Evolutionary conservation across 345 rosid genomes (phyloP).

Genomic region (Populus davidiana): DNA sequence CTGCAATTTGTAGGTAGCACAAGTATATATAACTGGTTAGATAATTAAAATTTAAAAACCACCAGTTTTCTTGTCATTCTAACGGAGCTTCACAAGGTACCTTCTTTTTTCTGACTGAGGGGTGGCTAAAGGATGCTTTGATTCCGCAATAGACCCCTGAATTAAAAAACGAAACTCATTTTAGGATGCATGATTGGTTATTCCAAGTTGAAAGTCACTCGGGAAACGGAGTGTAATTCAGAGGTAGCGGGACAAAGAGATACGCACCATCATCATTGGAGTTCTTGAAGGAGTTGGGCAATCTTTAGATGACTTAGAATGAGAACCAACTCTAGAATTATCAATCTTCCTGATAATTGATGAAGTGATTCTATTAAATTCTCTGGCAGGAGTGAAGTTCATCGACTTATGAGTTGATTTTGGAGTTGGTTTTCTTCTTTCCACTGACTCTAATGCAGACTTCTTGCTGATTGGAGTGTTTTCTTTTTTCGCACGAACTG

Average conservation of each 20-base stretch:
- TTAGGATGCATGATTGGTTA: conserved; percentile 4
- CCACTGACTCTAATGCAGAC: conserved; percentile 18
- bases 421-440: conserved; percentile 49
- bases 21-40: neutral
- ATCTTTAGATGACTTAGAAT: conserved; percentile 49
- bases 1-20: conserved; percentile 35
- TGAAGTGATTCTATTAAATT: conserved; percentile 54
- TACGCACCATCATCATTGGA: conserved; percentile 46
- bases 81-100: conserved; percentile 20
- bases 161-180: conserved; percentile 13
- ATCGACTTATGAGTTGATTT: conserved; percentile 48
- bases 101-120: conserved; percentile 57
- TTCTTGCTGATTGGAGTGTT: conserved; percentile 38
- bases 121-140: conserved; percentile 43
- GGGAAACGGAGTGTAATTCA: neutral
- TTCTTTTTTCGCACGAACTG: conserved; percentile 28
- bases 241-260: conserved; percentile 6
- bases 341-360: conserved; percentile 57
- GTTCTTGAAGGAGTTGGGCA: conserved; percentile 62
- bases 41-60: neutral
- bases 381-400: conserved; percentile 68
- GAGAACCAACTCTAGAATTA: conserved; percentile 39
- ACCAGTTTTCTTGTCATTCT: neutral
- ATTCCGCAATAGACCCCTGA: conserved; percentile 42
- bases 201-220: neutral